Evolutionary conservation across 2,329 filamentous ascomycete species (phyloP).

Genomic region (Penicillium sp.): DNA sequence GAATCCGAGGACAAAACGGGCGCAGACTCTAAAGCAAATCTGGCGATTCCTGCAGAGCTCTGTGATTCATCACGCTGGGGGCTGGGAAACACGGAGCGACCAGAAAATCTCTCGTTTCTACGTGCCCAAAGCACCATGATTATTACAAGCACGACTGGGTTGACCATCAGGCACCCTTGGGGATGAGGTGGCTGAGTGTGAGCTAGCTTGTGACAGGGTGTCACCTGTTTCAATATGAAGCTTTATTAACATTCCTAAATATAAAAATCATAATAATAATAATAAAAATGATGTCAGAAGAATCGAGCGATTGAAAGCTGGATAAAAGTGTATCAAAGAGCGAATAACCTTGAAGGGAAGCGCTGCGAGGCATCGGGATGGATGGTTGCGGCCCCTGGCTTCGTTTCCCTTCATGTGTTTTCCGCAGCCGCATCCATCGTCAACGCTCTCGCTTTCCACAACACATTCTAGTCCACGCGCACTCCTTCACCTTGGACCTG

Average conservation of each 20-base stretch:
- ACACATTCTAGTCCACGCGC: conserved; percentile 6
- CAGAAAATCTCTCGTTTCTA: conserved; percentile 14
- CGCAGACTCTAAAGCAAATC: neutral
- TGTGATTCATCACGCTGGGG: conserved; percentile 1
- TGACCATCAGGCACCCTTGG: conserved; percentile 6
- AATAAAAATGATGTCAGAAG: neutral
- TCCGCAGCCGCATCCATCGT: conserved; percentile 30
- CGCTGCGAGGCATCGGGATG: neutral
- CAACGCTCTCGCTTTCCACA: conserved; percentile 14
- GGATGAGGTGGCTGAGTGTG: conserved; percentile 5
- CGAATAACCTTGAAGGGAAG: neutral
- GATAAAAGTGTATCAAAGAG: neutral
- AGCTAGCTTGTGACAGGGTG: neutral
- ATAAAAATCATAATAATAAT: neutral
- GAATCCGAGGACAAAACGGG: neutral
- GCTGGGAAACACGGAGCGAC: conserved; percentile 2
- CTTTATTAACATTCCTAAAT: neutral
- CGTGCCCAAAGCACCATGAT: conserved; percentile 21
- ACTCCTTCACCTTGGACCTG: conserved; percentile 15
- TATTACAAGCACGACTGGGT: conserved; percentile 13
- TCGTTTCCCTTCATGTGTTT: conserved; percentile 21
- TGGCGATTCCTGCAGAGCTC: conserved; percentile 5
- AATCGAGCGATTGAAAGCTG: neutral
- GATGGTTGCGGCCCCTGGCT: conserved; percentile 26
- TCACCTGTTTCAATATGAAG: conserved; percentile 6